Percentiles rank a stretch among this genome's conserved stretches.
Evolutionary conservation across 164 flowering plant species (phyloP).

Genomic region (Cinnamomum micranthum): DNA sequence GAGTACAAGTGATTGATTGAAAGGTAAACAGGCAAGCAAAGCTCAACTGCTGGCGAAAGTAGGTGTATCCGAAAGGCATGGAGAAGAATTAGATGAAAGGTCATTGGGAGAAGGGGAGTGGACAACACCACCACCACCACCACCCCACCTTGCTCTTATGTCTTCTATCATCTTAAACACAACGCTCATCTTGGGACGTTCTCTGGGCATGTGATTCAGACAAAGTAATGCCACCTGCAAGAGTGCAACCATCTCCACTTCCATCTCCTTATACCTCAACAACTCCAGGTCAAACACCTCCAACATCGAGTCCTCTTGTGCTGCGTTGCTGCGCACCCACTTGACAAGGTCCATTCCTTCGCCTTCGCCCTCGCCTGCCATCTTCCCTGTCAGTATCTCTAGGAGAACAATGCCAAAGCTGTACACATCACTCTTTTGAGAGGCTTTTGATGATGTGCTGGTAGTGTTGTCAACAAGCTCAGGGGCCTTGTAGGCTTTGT

Average conservation of each 20-base stretch:
- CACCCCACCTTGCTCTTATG: conserved; percentile 24
- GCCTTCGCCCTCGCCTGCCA: conserved; percentile 22
- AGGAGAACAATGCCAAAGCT: conserved; percentile 45
- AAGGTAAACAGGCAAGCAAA: neutral
- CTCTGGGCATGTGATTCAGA: conserved; percentile 23
- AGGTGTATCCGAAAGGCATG: conserved; percentile 21
- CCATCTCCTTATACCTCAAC: conserved; percentile 36
- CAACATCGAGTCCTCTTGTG: conserved; percentile 32
- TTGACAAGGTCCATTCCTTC: conserved; percentile 16
- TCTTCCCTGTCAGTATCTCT: conserved; percentile 46
- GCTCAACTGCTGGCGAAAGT: conserved; percentile 11
- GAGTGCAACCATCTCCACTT: conserved; percentile 48
- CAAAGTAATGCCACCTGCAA: conserved; percentile 51
- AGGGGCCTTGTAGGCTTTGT: conserved; percentile 28
- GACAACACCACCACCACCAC: conserved; percentile 9
- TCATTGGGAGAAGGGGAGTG: conserved; percentile 6
- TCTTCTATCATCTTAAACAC: conserved; percentile 52
- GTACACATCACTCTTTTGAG: conserved; percentile 37
- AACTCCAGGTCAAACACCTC: conserved; percentile 63
- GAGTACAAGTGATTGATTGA: neutral
- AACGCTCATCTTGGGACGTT: conserved; percentile 44
- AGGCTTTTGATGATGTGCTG: conserved; percentile 7
- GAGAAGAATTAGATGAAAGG: conserved; percentile 27
- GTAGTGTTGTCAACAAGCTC: conserved; percentile 14
- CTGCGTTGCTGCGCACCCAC: conserved; percentile 39